Evolutionary conservation across 352 stramenopile genomes (phyloP).

Genomic region (Globisporangium solare): DNA sequence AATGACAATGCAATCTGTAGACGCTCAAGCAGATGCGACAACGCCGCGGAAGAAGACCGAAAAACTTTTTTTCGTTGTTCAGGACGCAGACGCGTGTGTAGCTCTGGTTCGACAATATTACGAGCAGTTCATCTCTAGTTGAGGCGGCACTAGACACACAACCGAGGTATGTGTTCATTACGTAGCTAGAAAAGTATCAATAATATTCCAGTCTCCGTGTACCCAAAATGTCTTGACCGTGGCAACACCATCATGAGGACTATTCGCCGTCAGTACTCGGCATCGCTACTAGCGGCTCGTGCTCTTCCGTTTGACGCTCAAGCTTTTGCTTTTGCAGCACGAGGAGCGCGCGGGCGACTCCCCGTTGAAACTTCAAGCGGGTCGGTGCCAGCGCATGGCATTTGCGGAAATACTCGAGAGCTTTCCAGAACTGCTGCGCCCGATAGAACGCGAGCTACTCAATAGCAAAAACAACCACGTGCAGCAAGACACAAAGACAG

Average conservation of each 20-base stretch:
- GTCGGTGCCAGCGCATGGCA: conserved; percentile 32
- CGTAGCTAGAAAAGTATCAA: background rate
- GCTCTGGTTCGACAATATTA: conserved; percentile 15
- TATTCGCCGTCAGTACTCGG: too few species aligned
- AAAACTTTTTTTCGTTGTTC: conserved; percentile 14
- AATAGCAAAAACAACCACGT: background rate
- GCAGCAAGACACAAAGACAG: background rate
- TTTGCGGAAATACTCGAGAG: conserved; percentile 41
- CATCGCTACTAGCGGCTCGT: background rate
- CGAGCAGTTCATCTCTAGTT: conserved; percentile 14
- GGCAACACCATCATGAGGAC: too few species aligned
- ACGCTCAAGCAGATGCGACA: background rate
- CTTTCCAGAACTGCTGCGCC: conserved; percentile 33
- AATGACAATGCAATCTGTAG: background rate
- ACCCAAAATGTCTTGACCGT: background rate
- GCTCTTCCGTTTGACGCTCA: background rate
- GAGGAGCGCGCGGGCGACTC: conserved; percentile 35
- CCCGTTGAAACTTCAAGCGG: conserved; percentile 44
- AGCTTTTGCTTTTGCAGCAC: conserved; percentile 25
- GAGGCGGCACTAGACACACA: background rate
- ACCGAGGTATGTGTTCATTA: conserved; percentile 1
- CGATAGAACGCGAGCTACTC: conserved; percentile 34
- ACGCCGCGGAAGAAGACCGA: background rate
- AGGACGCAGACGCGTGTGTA: conserved; percentile 14
- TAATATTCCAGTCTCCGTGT: background rate